Evolutionary conservation across 2,329 filamentous ascomycete genomes (phyloP).

Genomic region (Aspergillus sp.): DNA sequence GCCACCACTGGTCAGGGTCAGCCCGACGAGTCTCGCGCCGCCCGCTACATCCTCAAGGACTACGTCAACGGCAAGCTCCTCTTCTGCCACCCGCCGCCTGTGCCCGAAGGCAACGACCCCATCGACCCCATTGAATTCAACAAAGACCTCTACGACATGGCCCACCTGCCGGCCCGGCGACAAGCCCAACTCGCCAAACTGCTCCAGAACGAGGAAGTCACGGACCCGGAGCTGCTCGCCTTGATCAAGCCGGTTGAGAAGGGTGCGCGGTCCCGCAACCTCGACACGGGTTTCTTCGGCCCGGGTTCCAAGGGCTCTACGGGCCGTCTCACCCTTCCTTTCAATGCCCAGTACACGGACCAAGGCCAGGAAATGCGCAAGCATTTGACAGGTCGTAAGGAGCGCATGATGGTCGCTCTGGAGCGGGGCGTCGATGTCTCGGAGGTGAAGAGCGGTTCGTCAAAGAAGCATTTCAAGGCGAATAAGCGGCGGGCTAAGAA

Average conservation of each 20-base stretch:
- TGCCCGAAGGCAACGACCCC: slow-evolving; percentile 34
- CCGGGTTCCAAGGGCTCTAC: slow-evolving; percentile 58
- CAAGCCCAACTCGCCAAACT: slow-evolving; percentile 59
- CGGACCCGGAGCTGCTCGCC: slow-evolving; percentile 21
- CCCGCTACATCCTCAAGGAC: slow-evolving; percentile 88
- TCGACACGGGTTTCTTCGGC: slow-evolving; percentile 91
- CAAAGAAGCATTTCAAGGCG: slow-evolving; percentile 77
- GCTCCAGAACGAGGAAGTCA: slow-evolving; percentile 16
- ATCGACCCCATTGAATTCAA: slow-evolving; percentile 81
- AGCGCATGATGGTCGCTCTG: slow-evolving; percentile 73
- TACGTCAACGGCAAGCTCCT: slow-evolving; percentile 96
- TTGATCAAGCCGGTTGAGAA: slow-evolving; percentile 28
- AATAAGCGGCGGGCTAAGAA: slow-evolving; percentile 41
- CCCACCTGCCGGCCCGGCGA: slow-evolving; percentile 79
- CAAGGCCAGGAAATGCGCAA: slow-evolving; percentile 74
- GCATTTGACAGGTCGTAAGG: slow-evolving; percentile 78
- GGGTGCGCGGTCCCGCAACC: slow-evolving; percentile 71
- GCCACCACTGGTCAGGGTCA: slow-evolving; percentile 85
- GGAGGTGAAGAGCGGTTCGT: slow-evolving; percentile 62
- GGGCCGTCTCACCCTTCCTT: slow-evolving; percentile 74
- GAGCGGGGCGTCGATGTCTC: slow-evolving; percentile 82
- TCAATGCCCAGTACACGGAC: slow-evolving; percentile 85
- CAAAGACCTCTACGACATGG: slow-evolving; percentile 78
- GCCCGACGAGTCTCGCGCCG: slow-evolving; percentile 89
- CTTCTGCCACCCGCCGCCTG: slow-evolving; percentile 83